Conservation (phyloP, 768 basidiomycete species). For the Lentinula sp. region DNA sequence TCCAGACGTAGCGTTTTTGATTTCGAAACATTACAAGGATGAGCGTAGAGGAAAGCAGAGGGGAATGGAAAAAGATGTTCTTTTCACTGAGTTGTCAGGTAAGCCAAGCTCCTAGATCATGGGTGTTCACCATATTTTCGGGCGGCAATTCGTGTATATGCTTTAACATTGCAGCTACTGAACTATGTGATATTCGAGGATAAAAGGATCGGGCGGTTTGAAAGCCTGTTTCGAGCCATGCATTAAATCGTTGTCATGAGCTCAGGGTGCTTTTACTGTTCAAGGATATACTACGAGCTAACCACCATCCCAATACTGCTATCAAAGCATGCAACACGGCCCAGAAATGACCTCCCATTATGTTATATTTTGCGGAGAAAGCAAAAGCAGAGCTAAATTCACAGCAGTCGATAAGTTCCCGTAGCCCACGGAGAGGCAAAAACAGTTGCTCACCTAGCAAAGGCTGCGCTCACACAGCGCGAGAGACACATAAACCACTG, state of each 20-base stretch:
- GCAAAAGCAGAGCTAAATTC: conserved; percentile 47
- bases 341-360: conserved; percentile 54
- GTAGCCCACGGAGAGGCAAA: not conserved
- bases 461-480: conserved; percentile 53
- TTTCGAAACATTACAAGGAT: conserved; percentile 77
- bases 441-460: conserved; percentile 38
- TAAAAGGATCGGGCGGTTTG: conserved; percentile 3
- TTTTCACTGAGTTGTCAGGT: conserved; percentile 29
- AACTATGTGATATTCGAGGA: no score
- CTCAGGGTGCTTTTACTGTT: conserved; percentile 2
- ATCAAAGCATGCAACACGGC: conserved; percentile 25
- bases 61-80: conserved; percentile 19
- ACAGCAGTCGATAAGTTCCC: no score
- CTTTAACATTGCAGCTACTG: no score
- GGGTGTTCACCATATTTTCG: no score
- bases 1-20: conserved; percentile 74
- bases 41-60: conserved; percentile 37
- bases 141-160: no score
- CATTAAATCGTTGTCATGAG: not conserved
- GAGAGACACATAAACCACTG: conserved; percentile 56
- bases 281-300: not conserved
- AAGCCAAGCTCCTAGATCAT: not conserved
- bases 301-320: conserved; percentile 1
- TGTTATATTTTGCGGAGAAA: conserved; percentile 38
- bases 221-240: not conserved